Percentiles rank a stretch among this genome's conserved stretches.
phyloP scores from a whole-genome alignment of 306 rosid genomes.

The Luffa aegyptiaca region DNA sequence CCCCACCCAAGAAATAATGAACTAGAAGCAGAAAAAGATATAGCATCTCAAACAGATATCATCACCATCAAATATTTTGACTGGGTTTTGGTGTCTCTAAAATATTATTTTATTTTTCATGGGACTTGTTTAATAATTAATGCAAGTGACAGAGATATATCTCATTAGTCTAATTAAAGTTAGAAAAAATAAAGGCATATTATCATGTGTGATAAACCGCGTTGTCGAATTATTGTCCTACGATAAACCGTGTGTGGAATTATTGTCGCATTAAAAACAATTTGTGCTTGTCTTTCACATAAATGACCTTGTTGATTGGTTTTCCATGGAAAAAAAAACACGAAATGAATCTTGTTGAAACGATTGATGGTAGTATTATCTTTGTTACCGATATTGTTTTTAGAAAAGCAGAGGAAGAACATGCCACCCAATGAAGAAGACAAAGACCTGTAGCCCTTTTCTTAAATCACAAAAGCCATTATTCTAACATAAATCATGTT shows the following conservation, averaged over 20 bases:
- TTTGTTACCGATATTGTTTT: neutral
- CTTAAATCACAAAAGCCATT: conserved; percentile 2
- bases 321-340: neutral
- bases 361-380: neutral
- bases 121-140: neutral
- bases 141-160: neutral
- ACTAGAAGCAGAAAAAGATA: neutral
- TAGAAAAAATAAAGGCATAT: neutral
- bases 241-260: neutral
- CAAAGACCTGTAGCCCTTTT: neutral
- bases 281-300: neutral
- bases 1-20: neutral
- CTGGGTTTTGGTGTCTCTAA: neutral
- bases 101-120: neutral
- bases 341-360: neutral
- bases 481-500: neutral
- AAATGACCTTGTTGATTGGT: neutral
- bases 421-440: conserved; percentile 6
- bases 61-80: neutral
- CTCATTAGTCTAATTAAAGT: neutral
- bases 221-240: neutral
- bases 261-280: neutral
- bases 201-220: neutral
- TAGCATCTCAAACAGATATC: neutral
- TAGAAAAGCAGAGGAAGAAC: conserved; percentile 6